Conservation (phyloP, 192 early-diverging fungal species). For the Thoreauomyces humboldtii region DNA sequence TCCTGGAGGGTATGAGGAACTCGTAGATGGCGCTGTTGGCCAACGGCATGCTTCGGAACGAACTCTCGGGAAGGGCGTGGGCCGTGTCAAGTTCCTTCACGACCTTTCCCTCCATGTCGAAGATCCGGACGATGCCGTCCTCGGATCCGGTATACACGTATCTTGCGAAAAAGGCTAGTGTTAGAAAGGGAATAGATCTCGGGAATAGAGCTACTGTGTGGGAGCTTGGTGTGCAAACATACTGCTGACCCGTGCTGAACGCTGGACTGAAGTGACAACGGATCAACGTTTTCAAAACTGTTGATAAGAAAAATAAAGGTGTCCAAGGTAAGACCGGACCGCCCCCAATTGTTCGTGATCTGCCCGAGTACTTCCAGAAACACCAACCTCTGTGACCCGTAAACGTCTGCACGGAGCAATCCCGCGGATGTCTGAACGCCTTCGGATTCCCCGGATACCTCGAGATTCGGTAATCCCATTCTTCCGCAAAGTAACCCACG, state of each 20-base stretch:
- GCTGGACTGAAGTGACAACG: constrained; percentile 68
- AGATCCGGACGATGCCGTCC: constrained; percentile 56
- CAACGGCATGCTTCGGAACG: not conserved
- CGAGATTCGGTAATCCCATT: constrained; percentile 33
- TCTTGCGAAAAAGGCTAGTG: constrained; percentile 3
- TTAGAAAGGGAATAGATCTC: too few species aligned
- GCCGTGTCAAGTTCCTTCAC: constrained; percentile 7
- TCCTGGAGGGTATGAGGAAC: not conserved
- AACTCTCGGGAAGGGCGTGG: not conserved
- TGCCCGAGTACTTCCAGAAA: too few species aligned
- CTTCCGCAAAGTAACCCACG: constrained; percentile 8
- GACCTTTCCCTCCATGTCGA: constrained; percentile 11
- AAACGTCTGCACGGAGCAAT: constrained; percentile 59
- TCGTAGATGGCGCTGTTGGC: constrained; percentile 4
- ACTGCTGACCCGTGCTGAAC: constrained; percentile 51
- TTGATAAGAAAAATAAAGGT: too few species aligned
- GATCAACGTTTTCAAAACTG: constrained; percentile 62
- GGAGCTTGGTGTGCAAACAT: too few species aligned
- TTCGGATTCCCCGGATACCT: constrained; percentile 38
- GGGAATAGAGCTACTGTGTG: too few species aligned
- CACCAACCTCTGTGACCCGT: constrained; percentile 53
- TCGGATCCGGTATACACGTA: constrained; percentile 65
- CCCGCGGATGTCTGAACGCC: constrained; percentile 47
- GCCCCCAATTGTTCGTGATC: too few species aligned
- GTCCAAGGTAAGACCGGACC: too few species aligned